A percentile compares a stretch with the other conserved stretches of the same genome.
These are phyloP conservation scores for Trichophyton mentagrophytes DNA, from an alignment of 2,329 filamentous ascomycete genomes.

Conservation along the genomic window DNA sequence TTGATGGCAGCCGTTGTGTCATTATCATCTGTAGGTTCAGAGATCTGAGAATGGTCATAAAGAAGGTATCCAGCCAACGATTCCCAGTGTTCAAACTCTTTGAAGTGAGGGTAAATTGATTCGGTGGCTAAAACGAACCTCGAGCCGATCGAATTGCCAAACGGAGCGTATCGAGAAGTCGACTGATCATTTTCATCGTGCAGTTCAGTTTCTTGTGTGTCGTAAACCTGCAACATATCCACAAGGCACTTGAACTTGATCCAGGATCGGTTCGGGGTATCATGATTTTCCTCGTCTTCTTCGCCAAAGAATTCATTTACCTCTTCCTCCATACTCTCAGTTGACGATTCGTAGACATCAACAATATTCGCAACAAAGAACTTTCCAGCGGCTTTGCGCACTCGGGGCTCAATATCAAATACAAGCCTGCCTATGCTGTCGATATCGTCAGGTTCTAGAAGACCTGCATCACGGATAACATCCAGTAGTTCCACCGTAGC, in stretches of 20 bases:
- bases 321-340: constrained; percentile 73
- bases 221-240: constrained; percentile 70
- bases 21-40: constrained; percentile 40
- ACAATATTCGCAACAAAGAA: constrained; percentile 86
- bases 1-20: constrained; percentile 54
- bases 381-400: constrained; percentile 75
- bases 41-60: constrained; percentile 68
- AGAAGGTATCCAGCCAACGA: constrained; percentile 78
- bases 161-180: constrained; percentile 31
- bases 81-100: constrained; percentile 77
- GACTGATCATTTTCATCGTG: constrained; percentile 16
- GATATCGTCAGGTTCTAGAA: constrained; percentile 83
- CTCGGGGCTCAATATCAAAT: constrained; percentile 71
- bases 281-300: constrained; percentile 56
- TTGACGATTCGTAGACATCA: constrained; percentile 63
- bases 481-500: constrained; percentile 72
- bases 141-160: constrained; percentile 57
- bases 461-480: constrained; percentile 64
- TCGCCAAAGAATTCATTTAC: constrained; percentile 62
- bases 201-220: constrained; percentile 44
- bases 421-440: constrained; percentile 77
- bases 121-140: constrained; percentile 77
- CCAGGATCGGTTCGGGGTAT: constrained; percentile 69
- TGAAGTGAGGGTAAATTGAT: constrained; percentile 68
- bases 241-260: constrained; percentile 82